Percentiles rank a stretch among this genome's conserved stretches.
These are phyloP conservation scores for Salix suchowensis DNA, from an alignment of 345 rosid genomes.

Conservation along the genomic window DNA sequence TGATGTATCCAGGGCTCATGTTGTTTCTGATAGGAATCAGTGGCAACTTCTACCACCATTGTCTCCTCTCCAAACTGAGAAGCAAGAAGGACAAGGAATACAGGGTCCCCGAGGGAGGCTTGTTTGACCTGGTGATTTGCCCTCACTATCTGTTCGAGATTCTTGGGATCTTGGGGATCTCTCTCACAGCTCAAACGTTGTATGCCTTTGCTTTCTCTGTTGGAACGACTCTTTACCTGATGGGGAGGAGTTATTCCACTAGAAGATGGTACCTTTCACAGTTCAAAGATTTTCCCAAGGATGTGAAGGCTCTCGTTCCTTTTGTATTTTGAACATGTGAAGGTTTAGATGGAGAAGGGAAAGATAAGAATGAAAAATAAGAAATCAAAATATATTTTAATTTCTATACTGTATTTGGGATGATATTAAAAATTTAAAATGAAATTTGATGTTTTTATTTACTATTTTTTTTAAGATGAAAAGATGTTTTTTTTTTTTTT, in stretches of 20 bases:
- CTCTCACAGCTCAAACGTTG: conserved; percentile 53
- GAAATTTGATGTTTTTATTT: no score
- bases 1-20: conserved; percentile 36
- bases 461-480: no score
- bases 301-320: conserved; percentile 55
- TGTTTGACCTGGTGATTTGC: conserved; percentile 53
- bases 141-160: conserved; percentile 81
- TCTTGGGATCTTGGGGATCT: conserved; percentile 47
- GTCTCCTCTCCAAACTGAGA: conserved; percentile 55
- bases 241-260: conserved; percentile 59
- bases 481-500: no score
- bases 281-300: conserved; percentile 55
- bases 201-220: conserved; percentile 32
- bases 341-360: no score
- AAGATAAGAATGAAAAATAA: background rate
- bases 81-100: conserved; percentile 40
- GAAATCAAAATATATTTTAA: background rate
- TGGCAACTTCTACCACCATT: conserved; percentile 82
- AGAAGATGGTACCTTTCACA: conserved; percentile 68
- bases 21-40: conserved; percentile 51
- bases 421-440: no score
- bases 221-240: conserved; percentile 43
- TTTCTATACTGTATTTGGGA: no score
- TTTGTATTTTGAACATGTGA: conserved; percentile 35
- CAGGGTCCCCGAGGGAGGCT: conserved; percentile 62